Evolutionary conservation across 2,329 filamentous ascomycete genomes (phyloP), one percentile per base, ranked within the genome.

Genomic region (Aspergillus sergii): DNA sequence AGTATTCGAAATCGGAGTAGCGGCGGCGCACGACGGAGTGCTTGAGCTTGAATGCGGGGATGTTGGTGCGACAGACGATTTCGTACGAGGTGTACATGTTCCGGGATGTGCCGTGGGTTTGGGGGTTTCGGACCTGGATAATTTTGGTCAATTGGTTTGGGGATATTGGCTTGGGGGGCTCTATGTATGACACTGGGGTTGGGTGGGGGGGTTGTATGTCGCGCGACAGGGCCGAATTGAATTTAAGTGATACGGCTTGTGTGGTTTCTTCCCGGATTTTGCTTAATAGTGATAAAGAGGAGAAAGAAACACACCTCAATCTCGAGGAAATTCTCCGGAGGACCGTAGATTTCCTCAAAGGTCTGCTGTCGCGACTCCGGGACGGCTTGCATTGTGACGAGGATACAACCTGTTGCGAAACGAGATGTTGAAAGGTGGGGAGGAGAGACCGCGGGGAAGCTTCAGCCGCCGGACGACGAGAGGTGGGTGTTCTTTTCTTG

Each of bases 11-110:
- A 80, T 99, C 95, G 62, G 91, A 95, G 84, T 99, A 99, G 58
- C 95, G 92, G 66, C 95, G 89, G 71, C 94, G 93, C 66, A 99
- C 95, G 71, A 89, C 88, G 68, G 89, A 93, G 77, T 91, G 88
- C 70, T 94, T 93, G 72, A 97, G 89, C 84, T 98, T 98, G 87
- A 99, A 99, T 72, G 95, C 94, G 63, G 95, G 95, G 76, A 99
- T 99, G 83, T 99, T 99, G 81, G 95, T 99, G 73, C 92, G 90
- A 84, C 95, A 97, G 72, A 96, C 87, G 76, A 99, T 97, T 81
- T 98, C 94, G 85, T 98, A 99, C 81, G 96, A 95, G 60, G 95
- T 99, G 84, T 98, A 98, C 93, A 97, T 97, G 82, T 89, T 88
- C 71, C 95, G 92, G 68, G 94, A 94, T 75, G 95, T 93, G 77